Conservation (phyloP, 768 basidiomycete species). For the Pholiota molesta region DNA sequence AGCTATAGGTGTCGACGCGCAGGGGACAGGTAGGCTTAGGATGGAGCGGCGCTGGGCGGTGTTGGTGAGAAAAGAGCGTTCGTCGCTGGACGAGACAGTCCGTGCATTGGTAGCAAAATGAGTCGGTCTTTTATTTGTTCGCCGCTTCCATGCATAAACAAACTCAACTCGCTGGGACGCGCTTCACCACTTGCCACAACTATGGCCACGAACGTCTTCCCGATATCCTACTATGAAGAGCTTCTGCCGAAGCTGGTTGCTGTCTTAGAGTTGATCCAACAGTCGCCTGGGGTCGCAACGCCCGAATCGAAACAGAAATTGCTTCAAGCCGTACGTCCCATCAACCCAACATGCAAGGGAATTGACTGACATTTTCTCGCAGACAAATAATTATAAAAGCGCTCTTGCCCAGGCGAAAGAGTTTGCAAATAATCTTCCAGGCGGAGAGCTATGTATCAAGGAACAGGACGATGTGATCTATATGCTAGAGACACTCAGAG, state of each 20-base stretch:
- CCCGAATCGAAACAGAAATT: constrained; percentile 67
- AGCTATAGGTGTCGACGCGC: background rate
- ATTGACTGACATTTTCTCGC: background rate
- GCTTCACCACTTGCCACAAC: background rate
- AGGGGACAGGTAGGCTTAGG: background rate
- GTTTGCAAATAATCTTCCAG: constrained; percentile 59
- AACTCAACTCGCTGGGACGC: background rate
- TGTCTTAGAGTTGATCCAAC: constrained; percentile 63
- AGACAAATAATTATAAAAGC: constrained; percentile 78
- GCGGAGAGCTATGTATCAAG: constrained; percentile 68
- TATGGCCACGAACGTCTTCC: constrained; percentile 31
- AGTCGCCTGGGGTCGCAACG: constrained; percentile 53
- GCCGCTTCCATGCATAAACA: constrained; percentile 7
- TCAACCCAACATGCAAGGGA: background rate
- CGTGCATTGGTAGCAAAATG: constrained; percentile 6
- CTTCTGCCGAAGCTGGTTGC: constrained; percentile 63
- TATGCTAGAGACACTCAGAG: constrained; percentile 66
- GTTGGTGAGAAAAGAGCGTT: background rate
- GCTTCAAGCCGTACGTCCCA: constrained; percentile 56
- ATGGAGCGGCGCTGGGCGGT: background rate
- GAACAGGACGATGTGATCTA: constrained; percentile 74
- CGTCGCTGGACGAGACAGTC: constrained; percentile 1
- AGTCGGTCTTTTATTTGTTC: constrained; percentile 21
- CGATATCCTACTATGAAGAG: constrained; percentile 53
- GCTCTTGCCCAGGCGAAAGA: constrained; percentile 62